Conservation (phyloP, 2,329 filamentous ascomycete species). For the Cercospora sp. region DNA sequence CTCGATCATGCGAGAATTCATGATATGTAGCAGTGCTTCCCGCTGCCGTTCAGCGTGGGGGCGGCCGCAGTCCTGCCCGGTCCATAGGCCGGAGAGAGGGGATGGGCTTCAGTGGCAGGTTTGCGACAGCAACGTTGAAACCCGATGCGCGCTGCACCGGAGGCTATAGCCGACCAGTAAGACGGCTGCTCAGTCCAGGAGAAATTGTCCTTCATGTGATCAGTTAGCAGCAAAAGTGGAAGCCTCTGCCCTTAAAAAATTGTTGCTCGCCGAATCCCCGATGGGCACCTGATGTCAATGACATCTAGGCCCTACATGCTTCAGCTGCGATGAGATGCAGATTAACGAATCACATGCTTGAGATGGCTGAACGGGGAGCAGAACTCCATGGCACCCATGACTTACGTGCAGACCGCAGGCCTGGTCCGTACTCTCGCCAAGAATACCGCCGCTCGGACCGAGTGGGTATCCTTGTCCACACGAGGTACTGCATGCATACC, state of each 20-base stretch:
- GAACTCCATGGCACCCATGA: neutral
- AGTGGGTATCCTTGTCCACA: conserved; percentile 7
- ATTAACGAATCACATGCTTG: neutral
- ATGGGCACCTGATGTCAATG: neutral
- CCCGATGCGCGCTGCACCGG: neutral
- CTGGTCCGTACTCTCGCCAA: neutral
- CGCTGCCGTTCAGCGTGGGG: neutral
- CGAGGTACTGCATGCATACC: neutral
- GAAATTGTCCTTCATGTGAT: neutral
- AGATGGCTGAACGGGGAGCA: neutral
- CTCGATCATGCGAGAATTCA: neutral
- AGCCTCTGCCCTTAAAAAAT: neutral
- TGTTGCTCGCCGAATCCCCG: neutral
- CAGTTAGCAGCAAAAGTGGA: neutral
- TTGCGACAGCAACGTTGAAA: too few relatives aligned
- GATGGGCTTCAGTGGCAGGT: too few relatives aligned
- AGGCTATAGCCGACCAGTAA: too few relatives aligned
- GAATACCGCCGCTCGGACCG: conserved; percentile 10
- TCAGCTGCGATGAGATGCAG: neutral
- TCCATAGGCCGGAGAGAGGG: neutral
- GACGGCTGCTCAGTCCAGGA: too few relatives aligned
- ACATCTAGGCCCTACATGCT: neutral
- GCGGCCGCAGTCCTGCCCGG: neutral
- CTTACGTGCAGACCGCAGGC: neutral
- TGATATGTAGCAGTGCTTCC: neutral